Percentiles rank a stretch among this genome's conserved stretches.
phyloP scores from a whole-genome alignment of 345 rosid genomes.

The Moricandia moricandioides region DNA sequence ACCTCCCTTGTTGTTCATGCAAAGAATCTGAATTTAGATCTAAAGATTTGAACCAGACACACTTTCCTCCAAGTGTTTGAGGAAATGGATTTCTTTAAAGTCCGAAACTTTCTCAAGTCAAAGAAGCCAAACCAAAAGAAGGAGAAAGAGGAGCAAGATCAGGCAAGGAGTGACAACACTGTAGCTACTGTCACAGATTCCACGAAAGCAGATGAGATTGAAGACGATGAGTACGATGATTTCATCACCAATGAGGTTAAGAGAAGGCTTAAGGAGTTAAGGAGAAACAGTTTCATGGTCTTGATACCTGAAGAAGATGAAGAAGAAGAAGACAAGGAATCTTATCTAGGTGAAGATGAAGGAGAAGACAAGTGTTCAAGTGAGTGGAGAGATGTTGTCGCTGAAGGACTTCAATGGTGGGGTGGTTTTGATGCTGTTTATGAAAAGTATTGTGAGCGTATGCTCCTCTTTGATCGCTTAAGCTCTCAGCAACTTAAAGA shows the following conservation, averaged over 20 bases:
- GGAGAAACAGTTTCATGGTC: conserved; percentile 90
- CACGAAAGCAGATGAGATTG: conserved; percentile 43
- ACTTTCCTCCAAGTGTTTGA: conserved; percentile 2
- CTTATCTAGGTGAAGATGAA: conserved; percentile 47
- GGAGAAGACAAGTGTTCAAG: conserved; percentile 59
- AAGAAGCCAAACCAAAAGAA: conserved; percentile 46
- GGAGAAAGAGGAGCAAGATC: conserved; percentile 52
- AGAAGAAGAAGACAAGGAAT: conserved; percentile 57
- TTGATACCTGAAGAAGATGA: conserved; percentile 95
- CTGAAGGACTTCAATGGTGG: conserved; percentile 94
- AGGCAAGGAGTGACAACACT: conserved; percentile 44
- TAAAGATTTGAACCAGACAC: neutral
- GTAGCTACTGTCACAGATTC: conserved; percentile 31
- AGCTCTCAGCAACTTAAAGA: conserved; percentile 63
- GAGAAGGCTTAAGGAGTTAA: conserved; percentile 82
- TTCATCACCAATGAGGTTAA: conserved; percentile 91
- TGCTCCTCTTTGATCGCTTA: conserved; percentile 79
- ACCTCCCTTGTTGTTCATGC: neutral
- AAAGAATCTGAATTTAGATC: conserved; percentile 26
- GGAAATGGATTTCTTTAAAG: conserved; percentile 77
- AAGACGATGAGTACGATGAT: conserved; percentile 83
- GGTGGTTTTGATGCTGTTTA: conserved; percentile 88
- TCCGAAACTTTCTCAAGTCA: conserved; percentile 62
- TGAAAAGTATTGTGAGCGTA: conserved; percentile 80
- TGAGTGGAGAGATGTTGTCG: conserved; percentile 92